Conservation (phyloP, 495 filamentous ascomycete genomes). For the Podospora anserina region DNA sequence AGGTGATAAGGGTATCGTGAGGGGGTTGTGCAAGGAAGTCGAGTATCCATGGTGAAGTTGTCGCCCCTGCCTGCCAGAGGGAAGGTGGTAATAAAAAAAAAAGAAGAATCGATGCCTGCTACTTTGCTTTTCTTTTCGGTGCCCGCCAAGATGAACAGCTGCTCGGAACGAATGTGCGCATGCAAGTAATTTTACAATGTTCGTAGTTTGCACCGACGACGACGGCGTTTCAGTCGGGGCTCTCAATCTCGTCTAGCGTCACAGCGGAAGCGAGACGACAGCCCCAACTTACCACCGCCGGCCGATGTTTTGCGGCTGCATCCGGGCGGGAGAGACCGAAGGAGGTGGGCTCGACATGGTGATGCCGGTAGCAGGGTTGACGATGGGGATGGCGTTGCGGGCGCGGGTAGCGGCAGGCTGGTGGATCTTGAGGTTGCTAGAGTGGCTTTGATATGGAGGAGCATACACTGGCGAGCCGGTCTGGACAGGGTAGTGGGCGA, state of each 20-base stretch:
- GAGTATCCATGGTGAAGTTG: conserved; percentile 14
- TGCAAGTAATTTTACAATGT: conserved; percentile 27
- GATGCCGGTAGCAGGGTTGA: conserved; percentile 92
- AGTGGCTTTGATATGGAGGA: conserved; percentile 54
- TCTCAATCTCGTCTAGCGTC: conserved; percentile 27
- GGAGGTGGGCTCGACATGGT: conserved; percentile 84
- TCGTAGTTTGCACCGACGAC: conserved; percentile 30
- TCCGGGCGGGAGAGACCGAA: conserved; percentile 81
- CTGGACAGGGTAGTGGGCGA: conserved; percentile 75
- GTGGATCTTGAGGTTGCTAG: conserved; percentile 67
- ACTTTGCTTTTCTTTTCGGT: conserved; percentile 28
- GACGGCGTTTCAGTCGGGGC: conserved; percentile 26
- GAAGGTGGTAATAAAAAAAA: conserved; percentile 24
- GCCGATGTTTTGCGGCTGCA: conserved; percentile 58
- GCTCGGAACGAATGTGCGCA: conserved; percentile 27
- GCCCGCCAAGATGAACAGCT: conserved; percentile 42
- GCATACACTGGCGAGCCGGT: conserved; percentile 70
- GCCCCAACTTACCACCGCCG: conserved; percentile 49
- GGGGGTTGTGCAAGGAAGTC: conserved; percentile 23
- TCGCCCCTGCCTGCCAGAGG: conserved; percentile 31
- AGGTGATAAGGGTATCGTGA: conserved; percentile 26
- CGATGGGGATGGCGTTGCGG: conserved; percentile 95
- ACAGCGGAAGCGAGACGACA: conserved; percentile 33
- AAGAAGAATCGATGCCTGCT: conserved; percentile 38
- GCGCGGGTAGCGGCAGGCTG: conserved; percentile 83